Base-by-base conservation (phyloP, 2,329 filamentous ascomycete species). In the Tolypocladium ovalisporum region DNA sequence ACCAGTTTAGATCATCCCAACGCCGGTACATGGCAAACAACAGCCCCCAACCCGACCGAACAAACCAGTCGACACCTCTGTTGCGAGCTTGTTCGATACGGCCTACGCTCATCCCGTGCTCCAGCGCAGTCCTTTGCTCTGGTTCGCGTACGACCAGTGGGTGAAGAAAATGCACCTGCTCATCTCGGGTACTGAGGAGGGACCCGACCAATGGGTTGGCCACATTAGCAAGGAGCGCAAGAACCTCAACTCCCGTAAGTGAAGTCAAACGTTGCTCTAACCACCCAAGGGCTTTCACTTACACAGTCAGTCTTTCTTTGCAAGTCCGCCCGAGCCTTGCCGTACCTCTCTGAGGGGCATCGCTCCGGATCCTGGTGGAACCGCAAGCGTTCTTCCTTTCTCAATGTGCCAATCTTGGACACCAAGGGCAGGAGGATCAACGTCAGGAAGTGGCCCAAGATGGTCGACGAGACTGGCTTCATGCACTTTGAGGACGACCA, bases 81-180 rank as follows among this genome's bases (percentile, higher is more conserved):
- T 75, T 1, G 76, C 76, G 12, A 78, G 76, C 56, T 63, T 80
- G 6, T 79, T 81, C 59, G 77, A 80, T 59, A 79, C 78, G 0
- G 75, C 76, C 5, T 80, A 80, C 56, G 73, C 76, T 6, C 77
- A 79, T n/a, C 74, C 75, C 0, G 58, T 72, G 4, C 66, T 80
- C 0, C 74, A 76, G 57, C 70, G 70, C n/a, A 73, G 73, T 17
- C 66, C 62, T 1, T 59, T 76, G 3, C 69, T 75, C 6, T 80
- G 78, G 78, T 62, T 61, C 1, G 74, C 74, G 56, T 80, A 80
- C 58, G 74, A 79, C 55, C 61, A 63, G 29, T 79, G 76, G 64
- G 71, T 79, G 57, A 72, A 75, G 57, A 66, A 62, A 12, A 75
- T 76, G 59, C 71, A 76, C 53, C 74, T 67, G 63, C 58, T 72